A percentile compares a stretch with the other conserved stretches of the same genome.
Conservation (phyloP, 805 yeast genomes). For the Wickerhamomyces canadensis region DNA sequence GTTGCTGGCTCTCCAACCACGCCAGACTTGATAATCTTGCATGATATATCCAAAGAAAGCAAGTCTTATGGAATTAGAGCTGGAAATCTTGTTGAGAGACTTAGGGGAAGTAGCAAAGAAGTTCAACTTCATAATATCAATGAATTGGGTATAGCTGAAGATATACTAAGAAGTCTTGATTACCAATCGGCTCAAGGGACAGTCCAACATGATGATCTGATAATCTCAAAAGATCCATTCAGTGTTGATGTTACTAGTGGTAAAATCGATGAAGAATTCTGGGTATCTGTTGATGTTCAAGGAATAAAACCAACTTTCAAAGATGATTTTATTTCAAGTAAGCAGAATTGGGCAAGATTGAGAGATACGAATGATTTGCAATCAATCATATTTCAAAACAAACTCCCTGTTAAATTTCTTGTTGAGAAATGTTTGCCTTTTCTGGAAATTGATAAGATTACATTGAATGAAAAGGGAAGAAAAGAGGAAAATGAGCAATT, state of each 20-base stretch:
- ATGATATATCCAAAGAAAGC: neutral
- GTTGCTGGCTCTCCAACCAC: neutral
- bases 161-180: no score
- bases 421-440: neutral
- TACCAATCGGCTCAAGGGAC: no score
- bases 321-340: neutral
- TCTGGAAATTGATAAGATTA: neutral
- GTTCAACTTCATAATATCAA: neutral
- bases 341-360: neutral
- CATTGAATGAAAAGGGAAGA: neutral
- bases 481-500: neutral
- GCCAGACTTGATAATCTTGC: neutral
- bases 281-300: neutral
- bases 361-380: neutral
- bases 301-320: neutral
- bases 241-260: neutral
- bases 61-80: neutral
- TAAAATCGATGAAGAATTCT: neutral
- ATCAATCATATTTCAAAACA: neutral
- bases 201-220: no score
- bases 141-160: neutral
- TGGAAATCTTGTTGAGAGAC: no score
- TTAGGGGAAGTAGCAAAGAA: no score
- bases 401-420: neutral
- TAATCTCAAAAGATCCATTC: no score